These are phyloP conservation scores for Verticillium albo-atrum DNA, from an alignment of 2,329 filamentous ascomycete species.

Conservation along the genomic window DNA sequence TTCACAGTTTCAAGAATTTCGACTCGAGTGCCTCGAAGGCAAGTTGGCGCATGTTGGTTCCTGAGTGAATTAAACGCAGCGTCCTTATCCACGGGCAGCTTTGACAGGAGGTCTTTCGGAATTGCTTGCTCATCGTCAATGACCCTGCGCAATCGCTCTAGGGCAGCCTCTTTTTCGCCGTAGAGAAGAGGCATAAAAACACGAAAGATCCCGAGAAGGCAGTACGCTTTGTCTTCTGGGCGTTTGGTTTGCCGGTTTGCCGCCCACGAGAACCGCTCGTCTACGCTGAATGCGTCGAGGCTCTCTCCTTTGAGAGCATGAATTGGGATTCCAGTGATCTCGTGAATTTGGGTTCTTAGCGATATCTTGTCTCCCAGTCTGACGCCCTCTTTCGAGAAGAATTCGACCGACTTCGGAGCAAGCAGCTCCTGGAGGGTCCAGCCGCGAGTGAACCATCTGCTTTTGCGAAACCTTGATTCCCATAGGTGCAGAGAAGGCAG, in stretches of 20 bases:
- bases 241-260: slow-evolving; percentile 20
- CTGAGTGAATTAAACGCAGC: too few species aligned
- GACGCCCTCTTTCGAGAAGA: slow-evolving; percentile 19
- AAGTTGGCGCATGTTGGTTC: too few species aligned
- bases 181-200: too few species aligned
- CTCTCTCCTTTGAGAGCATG: not conserved
- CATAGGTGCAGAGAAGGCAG: not conserved
- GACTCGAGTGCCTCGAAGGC: too few species aligned
- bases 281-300: slow-evolving; percentile 1
- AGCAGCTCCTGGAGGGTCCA: slow-evolving; percentile 66
- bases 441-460: slow-evolving; percentile 33
- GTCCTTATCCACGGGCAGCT: too few species aligned
- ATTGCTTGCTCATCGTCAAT: too few species aligned
- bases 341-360: not conserved
- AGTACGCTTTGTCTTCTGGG: slow-evolving; percentile 25
- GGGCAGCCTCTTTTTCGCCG: too few species aligned
- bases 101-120: too few species aligned
- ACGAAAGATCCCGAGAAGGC: slow-evolving; percentile 12
- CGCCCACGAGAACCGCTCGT: slow-evolving; percentile 18
- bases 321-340: not conserved
- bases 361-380: too few species aligned
- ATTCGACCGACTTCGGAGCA: slow-evolving; percentile 27
- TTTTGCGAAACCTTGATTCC: not conserved
- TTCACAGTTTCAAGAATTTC: too few species aligned
- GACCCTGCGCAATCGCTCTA: too few species aligned